Evolutionary conservation across 495 filamentous ascomycete species (phyloP), one percentile per base, ranked within the genome.

Genomic region (Daldinia decipiens): DNA sequence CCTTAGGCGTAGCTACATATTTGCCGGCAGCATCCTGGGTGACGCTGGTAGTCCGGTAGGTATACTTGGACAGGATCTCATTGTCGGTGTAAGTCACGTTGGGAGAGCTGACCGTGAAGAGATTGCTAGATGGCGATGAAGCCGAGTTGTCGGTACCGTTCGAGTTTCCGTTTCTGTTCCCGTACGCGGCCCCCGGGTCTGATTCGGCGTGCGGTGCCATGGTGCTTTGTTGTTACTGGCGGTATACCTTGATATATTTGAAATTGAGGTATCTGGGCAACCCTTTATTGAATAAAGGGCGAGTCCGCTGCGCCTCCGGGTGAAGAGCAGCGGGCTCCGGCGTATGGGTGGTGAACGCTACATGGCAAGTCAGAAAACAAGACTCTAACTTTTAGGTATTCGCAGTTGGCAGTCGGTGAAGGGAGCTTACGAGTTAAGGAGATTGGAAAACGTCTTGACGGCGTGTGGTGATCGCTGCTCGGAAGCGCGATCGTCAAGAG

Each of bases 141-240:
- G 80, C 77, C 63, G 80, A 69, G 34, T 72, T 68, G 8, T 36
- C n/a, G 40, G 52, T 65, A 47, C 57, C 64, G 62, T 81, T 73
- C 38, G 68, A 75, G 73, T 81, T 77, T 80, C 85, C 87, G 82
- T 81, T 77, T 80, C 85, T 86, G 82, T 83, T 83, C 82, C 91
- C 93, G 86, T 92, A 92, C 86, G 87, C 86, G 80, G 85, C 82
- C 83, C 88, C 90, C 81, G 86, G 85, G 82, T 86, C 87, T 74
- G 82, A 84, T 76, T 92, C 90, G 72, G 95, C 95, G 86, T 99
- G 95, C 80, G 95, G 95, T 76, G 95, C 95, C 95, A 99, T 99
- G 69, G 79, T 86, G 73, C 72, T 59, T 62, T 58, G 54, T 29
- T 24, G 43, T 65, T 65, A 47, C 50, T 64, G 47, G 19, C 34